Base-by-base conservation (phyloP, 2,329 filamentous ascomycete genomes). In the Alternaria gansuensis region DNA sequence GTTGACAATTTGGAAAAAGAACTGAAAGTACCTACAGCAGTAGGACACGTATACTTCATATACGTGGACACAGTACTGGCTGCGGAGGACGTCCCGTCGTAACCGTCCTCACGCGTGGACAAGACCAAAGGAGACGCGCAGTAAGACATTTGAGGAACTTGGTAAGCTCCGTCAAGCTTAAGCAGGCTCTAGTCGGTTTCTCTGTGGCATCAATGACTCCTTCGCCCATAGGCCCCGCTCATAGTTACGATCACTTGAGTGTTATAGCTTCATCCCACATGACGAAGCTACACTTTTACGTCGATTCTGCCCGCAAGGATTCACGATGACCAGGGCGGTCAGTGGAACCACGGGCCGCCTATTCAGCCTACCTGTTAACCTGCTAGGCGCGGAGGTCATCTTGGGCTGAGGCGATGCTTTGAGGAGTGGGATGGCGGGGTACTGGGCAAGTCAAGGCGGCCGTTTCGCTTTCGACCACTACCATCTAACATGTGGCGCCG, bases 61-160 rank as follows among this genome's bases (percentile, higher is more conserved):
- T 76, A 76, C 55, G 50, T 50, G 44, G 50, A 48, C 44, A 48
- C 44, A 48, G 57, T 43, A 61, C 65, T 71, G 60, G 59, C 59
- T 58, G 64, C 75, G 75, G 74, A 77, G 73, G 59, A 65, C 69
- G 69, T 74, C 71, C 72, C 74, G 75, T 70, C 70, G 72, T 63
- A 70, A 70, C 75, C 73, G 74, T 74, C 60, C 66, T 63, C 60
- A 70, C 61, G 70, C 72, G 66, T 70, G 50, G 63, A 69, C 67
- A 68, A 69, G 64, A 67, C 57, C 49, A 62, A 64, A 59, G 66
- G 41, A 64, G 62, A 66, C 49, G 61, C 66, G 65, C 63, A 63
- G 63, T 69, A 71, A 64, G 69, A 70, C 65, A 56, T 51, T 62
- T 58, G 60, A 65, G 64, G 59, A 58, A 65, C 62, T 64, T 60